Evolutionary conservation across 441 rosid species (phyloP).

Genomic region (Pelargonium myrrhifolium): DNA sequence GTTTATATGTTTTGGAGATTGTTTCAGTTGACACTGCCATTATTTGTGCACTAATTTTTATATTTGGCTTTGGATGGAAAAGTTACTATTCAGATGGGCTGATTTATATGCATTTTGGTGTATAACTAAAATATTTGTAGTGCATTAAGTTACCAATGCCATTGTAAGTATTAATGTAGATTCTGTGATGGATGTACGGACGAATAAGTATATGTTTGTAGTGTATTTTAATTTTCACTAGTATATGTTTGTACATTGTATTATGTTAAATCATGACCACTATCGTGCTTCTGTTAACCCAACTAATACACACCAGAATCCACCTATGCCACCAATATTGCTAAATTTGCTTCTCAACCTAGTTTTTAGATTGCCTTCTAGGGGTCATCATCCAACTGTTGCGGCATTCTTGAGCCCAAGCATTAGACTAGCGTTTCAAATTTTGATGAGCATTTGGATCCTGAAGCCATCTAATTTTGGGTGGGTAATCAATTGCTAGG

Average conservation of each 20-base stretch:
- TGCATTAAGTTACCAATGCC: background rate
- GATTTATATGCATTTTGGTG: background rate
- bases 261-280: background rate
- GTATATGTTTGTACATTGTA: too few relatives aligned
- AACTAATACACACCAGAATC: background rate
- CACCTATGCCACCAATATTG: background rate
- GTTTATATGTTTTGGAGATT: slow-evolving; percentile 7
- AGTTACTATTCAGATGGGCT: background rate
- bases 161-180: background rate
- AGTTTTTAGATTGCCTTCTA: background rate
- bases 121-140: background rate
- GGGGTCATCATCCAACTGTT: background rate
- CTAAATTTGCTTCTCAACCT: background rate
- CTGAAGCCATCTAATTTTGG: background rate
- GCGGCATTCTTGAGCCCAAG: background rate
- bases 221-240: background rate
- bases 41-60: background rate
- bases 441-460: background rate
- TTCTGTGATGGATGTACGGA: background rate
- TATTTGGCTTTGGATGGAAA: background rate
- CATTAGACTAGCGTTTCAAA: background rate
- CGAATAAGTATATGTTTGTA: background rate
- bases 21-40: background rate
- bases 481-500: background rate
- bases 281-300: background rate